Evolutionary conservation across 257 asterid genomes (phyloP), one percentile per base, ranked within the genome.

Genomic region (Solanum lignicaule): DNA sequence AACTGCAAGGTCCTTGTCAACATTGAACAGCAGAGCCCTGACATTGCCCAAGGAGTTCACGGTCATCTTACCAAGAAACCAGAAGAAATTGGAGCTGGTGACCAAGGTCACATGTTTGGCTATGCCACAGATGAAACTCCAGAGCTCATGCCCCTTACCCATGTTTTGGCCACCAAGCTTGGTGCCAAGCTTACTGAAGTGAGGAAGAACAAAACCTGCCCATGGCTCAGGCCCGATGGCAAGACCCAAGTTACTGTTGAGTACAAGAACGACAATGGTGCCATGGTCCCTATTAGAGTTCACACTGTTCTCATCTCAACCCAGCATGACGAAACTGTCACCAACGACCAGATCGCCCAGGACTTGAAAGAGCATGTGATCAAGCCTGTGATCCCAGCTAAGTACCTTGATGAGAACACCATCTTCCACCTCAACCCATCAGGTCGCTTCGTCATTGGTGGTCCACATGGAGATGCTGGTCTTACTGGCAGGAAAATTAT

Each of bases 21-120:
- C 94, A 94, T 95, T 72, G 98, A 95, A 86, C 98, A 95, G 33
- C 98, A 95, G 92, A 94, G 98, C 92, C 98, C 98, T 20, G 98
- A 95, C 91, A 95, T 95, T 88, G 98, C 98, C 55, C 98, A 95
- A 92, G 98, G 98, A 8, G 98, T 95, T 86, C 98, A 95, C 7
- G 98, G 98, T 31, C 98, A 95, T 88, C 92, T 95, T 86, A 94
- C 97, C 89, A 95, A 94, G 96, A 95, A 95, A 58, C 98, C 98
- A 1, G 98, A 95, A 89, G 98, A 95, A 29, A 94, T 95, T 27
- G 98, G 98, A 87, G 98, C 98, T n/a, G 98, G 98, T 83, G 98
- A 95, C 87, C 98, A 95, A 86, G 98, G 98, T 35, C 98, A 95
- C 91, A 95, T 95, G 98, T 95, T 95, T 72, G 98, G 98, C 32